A percentile compares a stretch with the other conserved stretches of the same genome.
Conservation (phyloP, 2,329 filamentous ascomycete species). For the Colletotrichum tofieldiae region DNA sequence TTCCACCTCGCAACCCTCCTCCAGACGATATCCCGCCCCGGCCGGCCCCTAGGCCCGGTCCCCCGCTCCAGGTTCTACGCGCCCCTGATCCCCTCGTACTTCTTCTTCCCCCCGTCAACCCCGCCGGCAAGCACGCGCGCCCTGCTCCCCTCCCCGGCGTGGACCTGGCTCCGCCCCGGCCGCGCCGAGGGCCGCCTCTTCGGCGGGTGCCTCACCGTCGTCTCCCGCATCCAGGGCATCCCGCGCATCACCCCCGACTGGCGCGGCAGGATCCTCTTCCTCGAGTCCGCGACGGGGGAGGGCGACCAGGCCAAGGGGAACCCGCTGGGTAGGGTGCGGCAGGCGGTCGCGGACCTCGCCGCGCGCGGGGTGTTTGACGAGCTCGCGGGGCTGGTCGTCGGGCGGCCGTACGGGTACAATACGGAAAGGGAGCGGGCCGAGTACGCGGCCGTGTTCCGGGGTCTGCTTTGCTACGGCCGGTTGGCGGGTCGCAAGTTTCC, state of each 20-base stretch:
- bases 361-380: constrained; percentile 59
- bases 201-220: constrained; percentile 59
- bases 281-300: constrained; percentile 58
- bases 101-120: constrained; percentile 44
- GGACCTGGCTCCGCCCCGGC: constrained; percentile 57
- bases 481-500: constrained; percentile 53
- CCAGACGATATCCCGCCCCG: constrained; percentile 47
- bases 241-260: constrained; percentile 54
- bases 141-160: constrained; percentile 49
- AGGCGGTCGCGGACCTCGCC: constrained; percentile 58
- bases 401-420: constrained; percentile 59
- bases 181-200: constrained; percentile 60
- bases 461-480: constrained; percentile 54
- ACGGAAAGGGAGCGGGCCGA: constrained; percentile 47
- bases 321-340: constrained; percentile 51
- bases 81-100: constrained; percentile 46
- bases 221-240: constrained; percentile 55
- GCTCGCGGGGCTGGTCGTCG: constrained; percentile 58
- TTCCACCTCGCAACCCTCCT: constrained; percentile 54
- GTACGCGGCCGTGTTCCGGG: constrained; percentile 52
- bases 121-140: constrained; percentile 46
- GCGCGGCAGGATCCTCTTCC: constrained; percentile 56
- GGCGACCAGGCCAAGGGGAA: constrained; percentile 44
- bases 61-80: constrained; percentile 52
- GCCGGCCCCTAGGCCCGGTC: constrained; percentile 50